Conservation (phyloP, 352 stramenopile species). For the Pythium rishiriense region DNA sequence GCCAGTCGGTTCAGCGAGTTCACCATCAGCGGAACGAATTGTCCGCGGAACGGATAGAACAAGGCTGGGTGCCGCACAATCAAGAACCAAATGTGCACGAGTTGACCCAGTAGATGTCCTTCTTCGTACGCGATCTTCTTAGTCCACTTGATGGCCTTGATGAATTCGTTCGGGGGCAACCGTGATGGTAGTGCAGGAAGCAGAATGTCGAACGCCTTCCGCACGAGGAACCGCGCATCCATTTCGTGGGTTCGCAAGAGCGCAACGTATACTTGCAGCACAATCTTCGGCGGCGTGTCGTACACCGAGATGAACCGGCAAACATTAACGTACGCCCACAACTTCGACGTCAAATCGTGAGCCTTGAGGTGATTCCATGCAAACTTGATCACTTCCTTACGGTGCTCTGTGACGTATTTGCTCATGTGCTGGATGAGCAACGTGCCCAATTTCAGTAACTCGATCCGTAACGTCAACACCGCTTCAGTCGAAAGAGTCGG, state of each 20-base stretch:
- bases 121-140: conserved; percentile 98
- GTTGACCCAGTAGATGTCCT: conserved; percentile 92
- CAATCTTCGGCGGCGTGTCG: conserved; percentile 95
- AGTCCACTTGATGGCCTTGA: conserved; percentile 97
- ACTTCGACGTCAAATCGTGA: conserved; percentile 94
- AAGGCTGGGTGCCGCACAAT: conserved; percentile 94
- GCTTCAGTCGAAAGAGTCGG: conserved; percentile 40
- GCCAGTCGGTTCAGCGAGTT: conserved; percentile 95
- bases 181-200: conserved; percentile 90
- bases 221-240: conserved; percentile 94
- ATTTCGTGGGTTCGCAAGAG: conserved; percentile 94
- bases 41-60: conserved; percentile 91
- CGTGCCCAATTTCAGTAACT: conserved; percentile 94
- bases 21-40: conserved; percentile 96
- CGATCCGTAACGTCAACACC: conserved; percentile 83
- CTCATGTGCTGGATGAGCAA: conserved; percentile 96
- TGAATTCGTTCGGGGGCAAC: conserved; percentile 92
- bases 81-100: conserved; percentile 98
- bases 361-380: conserved; percentile 97
- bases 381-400: conserved; percentile 99
- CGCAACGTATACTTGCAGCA: conserved; percentile 96
- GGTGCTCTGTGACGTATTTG: conserved; percentile 90
- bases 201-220: conserved; percentile 94
- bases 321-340: conserved; percentile 97
- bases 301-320: conserved; percentile 97